Evolutionary conservation across 768 basidiomycete species (phyloP).

Genomic region (Tulasnella calospora): DNA sequence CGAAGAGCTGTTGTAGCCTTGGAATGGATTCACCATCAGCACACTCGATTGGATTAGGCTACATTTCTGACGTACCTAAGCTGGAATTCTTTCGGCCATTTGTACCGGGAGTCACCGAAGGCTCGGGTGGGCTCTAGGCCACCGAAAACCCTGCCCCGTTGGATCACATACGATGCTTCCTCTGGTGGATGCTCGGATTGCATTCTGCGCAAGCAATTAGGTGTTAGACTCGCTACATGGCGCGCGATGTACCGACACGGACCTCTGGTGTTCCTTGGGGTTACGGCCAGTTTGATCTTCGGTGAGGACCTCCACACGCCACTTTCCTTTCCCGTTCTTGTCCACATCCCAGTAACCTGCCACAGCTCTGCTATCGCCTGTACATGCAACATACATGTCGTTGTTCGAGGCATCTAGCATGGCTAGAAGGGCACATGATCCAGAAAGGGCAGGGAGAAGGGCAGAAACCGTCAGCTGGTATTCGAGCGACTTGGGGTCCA

Average conservation of each 20-base stretch:
- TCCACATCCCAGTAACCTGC: conserved; percentile 84
- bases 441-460: conserved; percentile 82
- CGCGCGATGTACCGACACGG: conserved; percentile 27
- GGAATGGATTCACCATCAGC: background rate
- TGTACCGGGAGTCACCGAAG: conserved; percentile 87
- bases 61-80: conserved; percentile 50
- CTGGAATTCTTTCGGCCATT: conserved; percentile 73
- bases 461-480: conserved; percentile 61
- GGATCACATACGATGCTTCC: conserved; percentile 68
- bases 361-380: conserved; percentile 93
- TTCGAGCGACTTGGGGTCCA: conserved; percentile 42
- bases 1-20: conserved; percentile 61
- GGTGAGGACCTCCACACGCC: conserved; percentile 89
- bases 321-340: conserved; percentile 60
- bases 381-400: conserved; percentile 83
- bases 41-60: conserved; percentile 6
- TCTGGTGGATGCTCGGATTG: conserved; percentile 76
- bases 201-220: conserved; percentile 46
- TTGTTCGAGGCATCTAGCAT: conserved; percentile 77
- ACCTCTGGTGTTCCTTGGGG: conserved; percentile 78
- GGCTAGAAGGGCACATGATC: conserved; percentile 87
- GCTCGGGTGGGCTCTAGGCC: conserved; percentile 82
- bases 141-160: conserved; percentile 77
- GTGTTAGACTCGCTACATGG: conserved; percentile 4
- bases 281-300: conserved; percentile 97